phyloP scores from a whole-genome alignment of 306 rosid species.

The Quillaja saponaria region DNA sequence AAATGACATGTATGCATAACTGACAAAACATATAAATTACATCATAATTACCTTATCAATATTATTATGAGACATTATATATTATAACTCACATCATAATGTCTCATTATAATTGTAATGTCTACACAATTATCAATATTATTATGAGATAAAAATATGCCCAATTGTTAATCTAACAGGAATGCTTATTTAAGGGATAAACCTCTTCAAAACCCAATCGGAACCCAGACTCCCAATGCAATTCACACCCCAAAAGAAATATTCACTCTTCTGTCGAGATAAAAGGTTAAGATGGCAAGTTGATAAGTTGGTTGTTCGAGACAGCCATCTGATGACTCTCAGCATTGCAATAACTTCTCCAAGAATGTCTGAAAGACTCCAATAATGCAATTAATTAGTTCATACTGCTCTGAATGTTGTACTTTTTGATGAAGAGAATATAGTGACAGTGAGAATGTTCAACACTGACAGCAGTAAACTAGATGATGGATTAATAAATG shows the following conservation, averaged over 20 bases:
- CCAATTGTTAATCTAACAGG: not conserved
- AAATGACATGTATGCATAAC: too few species aligned
- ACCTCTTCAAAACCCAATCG: not conserved
- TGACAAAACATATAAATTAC: too few species aligned
- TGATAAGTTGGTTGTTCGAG: not conserved
- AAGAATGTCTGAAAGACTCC: not conserved
- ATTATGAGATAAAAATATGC: too few species aligned
- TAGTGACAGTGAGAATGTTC: too few species aligned
- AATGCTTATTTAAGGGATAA: not conserved
- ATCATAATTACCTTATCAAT: too few species aligned
- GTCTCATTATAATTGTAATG: too few species aligned
- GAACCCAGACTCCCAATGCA: slow-evolving; percentile 3
- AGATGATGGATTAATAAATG: not conserved
- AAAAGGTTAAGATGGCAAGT: slow-evolving; percentile 1
- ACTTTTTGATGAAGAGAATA: too few species aligned
- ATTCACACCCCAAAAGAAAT: not conserved
- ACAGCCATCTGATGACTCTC: not conserved
- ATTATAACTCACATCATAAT: too few species aligned
- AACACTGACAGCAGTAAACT: not conserved
- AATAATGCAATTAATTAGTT: not conserved
- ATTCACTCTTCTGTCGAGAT: not conserved
- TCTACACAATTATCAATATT: too few species aligned
- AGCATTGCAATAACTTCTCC: slow-evolving; percentile 1
- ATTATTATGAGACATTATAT: too few species aligned
- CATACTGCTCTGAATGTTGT: too few species aligned